Base-by-base conservation (phyloP, 2,329 filamentous ascomycete species). In the Botrytis galanthina region DNA sequence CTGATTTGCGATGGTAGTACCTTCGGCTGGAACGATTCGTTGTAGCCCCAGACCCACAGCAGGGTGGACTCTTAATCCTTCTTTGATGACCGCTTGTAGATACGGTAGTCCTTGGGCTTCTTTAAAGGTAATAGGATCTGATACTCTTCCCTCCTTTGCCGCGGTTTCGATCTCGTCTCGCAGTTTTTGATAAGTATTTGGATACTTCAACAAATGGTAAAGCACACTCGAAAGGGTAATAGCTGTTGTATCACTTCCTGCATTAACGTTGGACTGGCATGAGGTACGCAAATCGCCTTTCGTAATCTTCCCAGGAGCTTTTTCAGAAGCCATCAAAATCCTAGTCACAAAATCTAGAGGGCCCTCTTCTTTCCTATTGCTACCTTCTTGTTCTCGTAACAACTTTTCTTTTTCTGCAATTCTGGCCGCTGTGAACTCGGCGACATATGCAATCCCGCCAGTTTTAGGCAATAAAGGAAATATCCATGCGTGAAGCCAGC, bases 31-130 rank as follows among this genome's bases (percentile, higher is more conserved):
- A 0, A 87, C 86, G 0, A 83, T 81, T 7, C 87, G 82, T 77
- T 85, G 84, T n/a, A 88, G 79, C 4, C 86, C 84, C 18, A 88
- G 78, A 6, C 85, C 86, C 0, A 83, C 83, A 0, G 85, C 84
- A 1, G 86, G 83, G 68, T 87, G 84, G 32, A 89, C 79, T 22
- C 87, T 83, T 29, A 88, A 78, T 0, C 84, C 82, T 78, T 90
- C 88, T 32, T 84, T 85, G 32, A 89, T 82, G 3, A 87, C 84
- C 4, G 87, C 85, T 72, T 85, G 81, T 2, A 88, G 81, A 73
- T 87, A 87, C 0, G 82, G 83, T 72, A 85, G 79, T 26, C 80
- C 80, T 57, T 82, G 83, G 5, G 75, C 82, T 75, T 83, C 83
- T 44, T 80, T 83, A 77, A 82, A 85, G 0, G 79, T 81, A 1